Base-by-base conservation (phyloP, 2,329 filamentous ascomycete genomes). In the Microsporum audouinii region DNA sequence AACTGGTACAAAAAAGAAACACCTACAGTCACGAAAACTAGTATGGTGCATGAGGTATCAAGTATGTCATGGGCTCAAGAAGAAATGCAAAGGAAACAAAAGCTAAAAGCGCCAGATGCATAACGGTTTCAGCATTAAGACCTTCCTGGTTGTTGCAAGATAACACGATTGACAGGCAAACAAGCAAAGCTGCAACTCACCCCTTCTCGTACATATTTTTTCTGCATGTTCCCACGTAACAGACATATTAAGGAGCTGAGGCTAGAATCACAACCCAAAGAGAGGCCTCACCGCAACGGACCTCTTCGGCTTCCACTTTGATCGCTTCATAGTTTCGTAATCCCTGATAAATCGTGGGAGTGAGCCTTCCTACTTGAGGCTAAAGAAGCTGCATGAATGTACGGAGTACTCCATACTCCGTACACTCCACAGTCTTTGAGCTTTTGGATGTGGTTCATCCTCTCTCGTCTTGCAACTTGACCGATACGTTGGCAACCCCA, bases 1-100 rank as follows among this genome's bases (percentile, higher is more conserved):
- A 53, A 39, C 33, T 8, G 23, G 55, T 27, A 57, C 34, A 23
- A 57, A 57, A 57, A 57, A 57, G 55, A 57, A 57, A 41, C 34
- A 8, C 12, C 27, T 5, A 31, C 29, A 31, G 31, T n/a, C 49
- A 33, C 31, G 27, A 34, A 33, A 27, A 12, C 27, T 10, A 53
- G 47, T 31, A n/a, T 29, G 14, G 10, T 33, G 49, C 27, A 53
- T 23, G 49, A 53, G 10, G 49, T 53, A 53, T 53, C 49, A 29
- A n/a, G 12, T 8, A 34, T 53, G 49, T 53, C 49, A 53, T 27
- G 27, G 12, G 49, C 49, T 31, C 31, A 12, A 10, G 27, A 33
- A 27, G 49, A 53, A 27, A 53, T 12, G 49, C 6, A 5, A 34
- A 31, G 29, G 27, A 34, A 12, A 29, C 10, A 14, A 53, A 53